These are phyloP conservation scores for Pochonia chlamydosporia DNA, from an alignment of 2,329 filamentous ascomycete species.

Conservation along the genomic window DNA sequence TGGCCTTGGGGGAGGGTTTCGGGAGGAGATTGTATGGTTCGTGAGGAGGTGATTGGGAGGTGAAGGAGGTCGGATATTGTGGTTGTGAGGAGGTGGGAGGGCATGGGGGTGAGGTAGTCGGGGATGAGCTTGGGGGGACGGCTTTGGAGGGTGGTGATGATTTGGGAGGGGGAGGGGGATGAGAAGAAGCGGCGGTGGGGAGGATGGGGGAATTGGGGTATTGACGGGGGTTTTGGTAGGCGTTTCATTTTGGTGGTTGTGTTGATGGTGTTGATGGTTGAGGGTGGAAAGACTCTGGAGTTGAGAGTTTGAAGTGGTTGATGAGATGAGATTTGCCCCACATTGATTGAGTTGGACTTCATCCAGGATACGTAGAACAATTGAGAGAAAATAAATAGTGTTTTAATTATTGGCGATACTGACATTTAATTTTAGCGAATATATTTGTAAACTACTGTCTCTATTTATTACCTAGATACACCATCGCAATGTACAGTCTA, in stretches of 20 bases:
- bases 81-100: conserved; percentile 59
- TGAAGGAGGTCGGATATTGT: conserved; percentile 52
- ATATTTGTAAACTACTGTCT: no score
- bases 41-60: conserved; percentile 7
- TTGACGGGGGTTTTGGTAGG: neutral
- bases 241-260: neutral
- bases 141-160: neutral
- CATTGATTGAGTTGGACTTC: no score
- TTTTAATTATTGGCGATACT: no score
- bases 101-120: conserved; percentile 49
- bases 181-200: neutral
- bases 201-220: neutral
- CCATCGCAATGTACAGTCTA: no score
- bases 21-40: conserved; percentile 17
- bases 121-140: conserved; percentile 27
- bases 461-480: no score
- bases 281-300: no score
- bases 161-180: neutral
- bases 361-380: no score
- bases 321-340: no score
- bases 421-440: no score
- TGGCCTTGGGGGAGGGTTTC: conserved; percentile 58
- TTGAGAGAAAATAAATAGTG: no score
- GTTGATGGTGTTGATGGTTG: no score
- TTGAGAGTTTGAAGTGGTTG: no score